Percentiles rank a stretch among this genome's conserved stretches.
Evolutionary conservation across 1,139 yeast species (phyloP).

Genomic region (Geotrichum histeridarum): DNA sequence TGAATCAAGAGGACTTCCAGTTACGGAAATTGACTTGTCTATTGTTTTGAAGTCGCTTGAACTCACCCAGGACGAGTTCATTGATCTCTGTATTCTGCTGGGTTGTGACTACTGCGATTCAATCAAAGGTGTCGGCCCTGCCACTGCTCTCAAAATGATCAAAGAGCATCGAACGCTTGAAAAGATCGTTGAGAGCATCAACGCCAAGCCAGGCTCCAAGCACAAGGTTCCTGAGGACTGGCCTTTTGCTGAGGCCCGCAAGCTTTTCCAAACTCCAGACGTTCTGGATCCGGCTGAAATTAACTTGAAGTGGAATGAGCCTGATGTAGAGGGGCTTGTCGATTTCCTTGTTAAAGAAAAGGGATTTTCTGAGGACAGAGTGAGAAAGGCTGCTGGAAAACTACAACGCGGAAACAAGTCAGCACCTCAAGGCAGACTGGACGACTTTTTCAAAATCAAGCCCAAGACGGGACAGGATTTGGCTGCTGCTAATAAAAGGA

Average conservation of each 20-base stretch:
- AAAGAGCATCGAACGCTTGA: slow-evolving; percentile 81
- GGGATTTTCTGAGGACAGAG: slow-evolving; percentile 90
- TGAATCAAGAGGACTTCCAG: slow-evolving; percentile 88
- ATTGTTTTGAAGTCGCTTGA: slow-evolving; percentile 72
- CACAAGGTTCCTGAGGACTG: slow-evolving; percentile 88
- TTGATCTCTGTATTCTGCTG: slow-evolving; percentile 84
- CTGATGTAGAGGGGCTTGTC: slow-evolving; percentile 69
- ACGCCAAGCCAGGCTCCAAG: slow-evolving; percentile 59
- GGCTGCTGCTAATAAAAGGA: slow-evolving; percentile 29
- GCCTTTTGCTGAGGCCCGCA: slow-evolving; percentile 88
- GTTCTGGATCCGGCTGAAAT: slow-evolving; percentile 57
- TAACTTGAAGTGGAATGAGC: slow-evolving; percentile 60
- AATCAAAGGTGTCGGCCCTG: slow-evolving; percentile 92
- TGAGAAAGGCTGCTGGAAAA: slow-evolving; percentile 79
- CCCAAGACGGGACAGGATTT: slow-evolving; percentile 37
- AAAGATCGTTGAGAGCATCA: slow-evolving; percentile 61
- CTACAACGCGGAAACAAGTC: slow-evolving; percentile 76
- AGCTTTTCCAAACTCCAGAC: slow-evolving; percentile 76
- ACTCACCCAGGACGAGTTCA: slow-evolving; percentile 65
- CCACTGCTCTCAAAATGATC: slow-evolving; percentile 81
- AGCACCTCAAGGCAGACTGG: slow-evolving; percentile 87
- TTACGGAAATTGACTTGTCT: slow-evolving; percentile 70
- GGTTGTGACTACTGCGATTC: slow-evolving; percentile 98
- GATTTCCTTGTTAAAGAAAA: slow-evolving; percentile 68
- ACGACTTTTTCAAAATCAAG: slow-evolving; percentile 78